A percentile compares a stretch with the other conserved stretches of the same genome.
These are phyloP conservation scores for Pterocarpus macrocarpus DNA, from an alignment of 306 rosid genomes.

Conservation along the genomic window DNA sequence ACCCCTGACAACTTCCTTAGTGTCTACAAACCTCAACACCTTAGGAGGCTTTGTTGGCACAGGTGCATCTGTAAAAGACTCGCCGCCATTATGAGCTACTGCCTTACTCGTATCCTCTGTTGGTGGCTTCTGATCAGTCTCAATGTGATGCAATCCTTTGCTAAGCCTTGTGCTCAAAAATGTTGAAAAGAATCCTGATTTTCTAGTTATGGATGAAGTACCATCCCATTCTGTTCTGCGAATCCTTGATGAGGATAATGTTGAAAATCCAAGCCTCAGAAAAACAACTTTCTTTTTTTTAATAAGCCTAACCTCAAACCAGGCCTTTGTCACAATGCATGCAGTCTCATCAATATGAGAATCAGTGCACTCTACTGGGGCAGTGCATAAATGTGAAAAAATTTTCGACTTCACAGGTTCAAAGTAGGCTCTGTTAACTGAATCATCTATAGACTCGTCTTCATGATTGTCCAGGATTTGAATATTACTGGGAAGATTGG, in stretches of 20 bases:
- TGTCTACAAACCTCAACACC: conserved; percentile 60
- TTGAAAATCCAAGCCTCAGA: conserved; percentile 85
- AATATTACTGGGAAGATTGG: conserved; percentile 59
- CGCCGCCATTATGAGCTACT: conserved; percentile 58
- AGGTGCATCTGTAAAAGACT: conserved; percentile 52
- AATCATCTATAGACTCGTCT: conserved; percentile 47
- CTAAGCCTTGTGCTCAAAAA: conserved; percentile 71
- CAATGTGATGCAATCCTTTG: conserved; percentile 47
- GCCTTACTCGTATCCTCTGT: conserved; percentile 56
- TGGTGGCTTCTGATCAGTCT: conserved; percentile 44
- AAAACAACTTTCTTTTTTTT: conserved; percentile 81
- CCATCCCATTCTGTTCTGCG: conserved; percentile 85
- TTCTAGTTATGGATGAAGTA: conserved; percentile 48
- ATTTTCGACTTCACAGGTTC: conserved; percentile 72
- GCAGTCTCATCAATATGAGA: conserved; percentile 55
- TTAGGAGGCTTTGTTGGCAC: conserved; percentile 61
- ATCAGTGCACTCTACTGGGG: conserved; percentile 58
- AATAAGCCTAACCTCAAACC: conserved; percentile 77
- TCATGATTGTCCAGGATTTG: conserved; percentile 52
- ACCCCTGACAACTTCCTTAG: conserved; percentile 68
- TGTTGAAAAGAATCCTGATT: conserved; percentile 68
- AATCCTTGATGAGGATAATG: conserved; percentile 64
- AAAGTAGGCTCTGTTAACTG: conserved; percentile 56
- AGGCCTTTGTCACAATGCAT: conserved; percentile 74
- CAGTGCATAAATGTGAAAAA: conserved; percentile 72